Base-by-base conservation (phyloP, 768 basidiomycete genomes). In the Tephrocybe sp. region DNA sequence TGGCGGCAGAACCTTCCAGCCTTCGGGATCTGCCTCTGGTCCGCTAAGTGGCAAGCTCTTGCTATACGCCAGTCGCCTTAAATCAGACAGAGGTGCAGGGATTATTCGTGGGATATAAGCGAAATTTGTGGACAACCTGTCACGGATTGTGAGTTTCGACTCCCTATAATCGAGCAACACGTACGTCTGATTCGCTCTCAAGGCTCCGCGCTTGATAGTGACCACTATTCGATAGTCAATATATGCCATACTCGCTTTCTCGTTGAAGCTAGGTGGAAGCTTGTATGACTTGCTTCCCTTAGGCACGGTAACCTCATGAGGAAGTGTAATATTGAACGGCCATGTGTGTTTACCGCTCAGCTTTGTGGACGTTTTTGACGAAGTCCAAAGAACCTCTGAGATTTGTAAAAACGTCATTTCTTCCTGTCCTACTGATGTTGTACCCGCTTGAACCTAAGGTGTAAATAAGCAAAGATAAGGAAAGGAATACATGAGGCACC, bases 381-480 rank as follows among this genome's bases (percentile, higher is more conserved):
- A 64, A 11, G 67, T 66, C 76, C 79, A 81, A 2, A 84, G 55
- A 21, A 60, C 62, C 26, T 74, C 62, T 16, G 71, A 66, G 15
- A 73, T 47, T 15, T 76, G 63, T 9, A 83, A 64, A 57, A 83
- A 84, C 5, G 61, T 41, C 1, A 69, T 58, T 48, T 81, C 78
- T 43, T 83, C 79, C 54, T 84, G 82, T 12, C 79, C 79, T 4
- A 83, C 78, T 2, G 75, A 63, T 4, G 79, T 81, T 15, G 76
- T 75, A 5, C 76, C 74, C 25, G 66, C 80, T 28, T 66, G 63
- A 9, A 80, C 62, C 81, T 80, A 50, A 6, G 28, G 18, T 7
- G 16, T 19, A 22, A n/a, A 38, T 39, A 31, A 34, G 15, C n/a
- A n/a, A n/a, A n/a, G n/a, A n/a, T n/a, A n/a, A n/a, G n/a, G n/a